These are phyloP conservation scores for Heteromeles arbutifolia DNA, from an alignment of 306 rosid genomes.

Conservation along the genomic window DNA sequence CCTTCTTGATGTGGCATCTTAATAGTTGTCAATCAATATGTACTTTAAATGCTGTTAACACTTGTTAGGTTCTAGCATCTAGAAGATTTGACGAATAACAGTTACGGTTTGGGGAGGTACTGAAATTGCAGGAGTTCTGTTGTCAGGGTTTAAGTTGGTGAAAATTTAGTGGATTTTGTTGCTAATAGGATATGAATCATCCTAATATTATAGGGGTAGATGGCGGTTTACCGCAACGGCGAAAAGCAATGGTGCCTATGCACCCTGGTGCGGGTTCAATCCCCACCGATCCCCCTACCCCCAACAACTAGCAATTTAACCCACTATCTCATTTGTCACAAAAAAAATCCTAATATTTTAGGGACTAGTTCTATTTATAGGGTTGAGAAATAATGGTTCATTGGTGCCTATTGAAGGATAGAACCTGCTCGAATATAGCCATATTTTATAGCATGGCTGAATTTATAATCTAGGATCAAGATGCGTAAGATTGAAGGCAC, in stretches of 20 bases:
- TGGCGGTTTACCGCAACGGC: too few relatives aligned
- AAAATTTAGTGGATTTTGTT: background rate
- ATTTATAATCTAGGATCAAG: background rate
- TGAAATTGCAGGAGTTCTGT: background rate
- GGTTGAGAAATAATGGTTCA: background rate
- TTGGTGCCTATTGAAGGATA: background rate
- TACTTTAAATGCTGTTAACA: background rate
- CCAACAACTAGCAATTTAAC: too few relatives aligned
- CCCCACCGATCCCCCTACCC: too few relatives aligned
- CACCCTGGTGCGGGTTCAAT: too few relatives aligned
- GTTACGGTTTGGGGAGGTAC: background rate
- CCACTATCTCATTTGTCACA: too few relatives aligned
- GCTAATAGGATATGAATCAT: background rate
- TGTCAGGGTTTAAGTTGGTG: background rate
- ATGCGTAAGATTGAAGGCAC: background rate
- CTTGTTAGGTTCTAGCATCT: background rate
- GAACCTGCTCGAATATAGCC: background rate
- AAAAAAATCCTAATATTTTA: background rate
- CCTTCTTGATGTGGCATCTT: constrained; percentile 9
- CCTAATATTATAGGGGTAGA: background rate
- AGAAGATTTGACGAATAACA: background rate
- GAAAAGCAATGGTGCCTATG: too few relatives aligned
- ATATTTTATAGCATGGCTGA: background rate
- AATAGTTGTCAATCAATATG: background rate
- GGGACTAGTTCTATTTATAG: background rate